Evolutionary conservation across 78 protist genomes (phyloP).

Genomic region (Parvularia atlantis): DNA sequence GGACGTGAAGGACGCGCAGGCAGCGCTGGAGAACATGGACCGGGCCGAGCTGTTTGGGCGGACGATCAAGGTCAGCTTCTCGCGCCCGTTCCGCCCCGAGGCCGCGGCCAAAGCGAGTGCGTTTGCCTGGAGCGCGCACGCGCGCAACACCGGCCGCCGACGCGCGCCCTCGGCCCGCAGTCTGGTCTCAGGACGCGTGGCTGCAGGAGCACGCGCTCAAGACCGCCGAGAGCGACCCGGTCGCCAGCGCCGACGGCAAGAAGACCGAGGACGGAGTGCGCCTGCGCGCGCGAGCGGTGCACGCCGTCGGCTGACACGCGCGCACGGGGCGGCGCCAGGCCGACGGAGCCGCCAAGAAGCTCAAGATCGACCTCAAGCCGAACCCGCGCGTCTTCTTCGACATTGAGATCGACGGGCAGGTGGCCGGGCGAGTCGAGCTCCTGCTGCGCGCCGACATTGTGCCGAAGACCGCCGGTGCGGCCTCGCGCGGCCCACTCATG

Average conservation of each 20-base stretch:
- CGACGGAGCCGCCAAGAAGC: too few species aligned
- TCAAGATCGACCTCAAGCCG: not conserved
- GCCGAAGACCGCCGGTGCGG: not conserved
- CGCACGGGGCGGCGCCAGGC: too few species aligned
- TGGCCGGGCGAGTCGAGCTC: slow-evolving; percentile 6
- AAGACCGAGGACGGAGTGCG: not conserved
- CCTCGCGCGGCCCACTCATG: not conserved
- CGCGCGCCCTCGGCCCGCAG: too few species aligned
- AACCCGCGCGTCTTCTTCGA: slow-evolving; percentile 18
- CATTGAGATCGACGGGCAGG: slow-evolving; percentile 1
- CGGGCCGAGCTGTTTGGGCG: slow-evolving; percentile 72
- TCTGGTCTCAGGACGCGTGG: not conserved
- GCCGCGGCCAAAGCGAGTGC: too few species aligned
- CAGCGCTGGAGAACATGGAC: slow-evolving; percentile 82
- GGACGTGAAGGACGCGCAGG: slow-evolving; percentile 53
- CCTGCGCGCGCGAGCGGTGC: too few species aligned
- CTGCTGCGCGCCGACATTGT: slow-evolving; percentile 1
- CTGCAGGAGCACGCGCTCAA: not conserved
- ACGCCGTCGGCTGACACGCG: too few species aligned
- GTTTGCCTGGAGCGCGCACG: too few species aligned
- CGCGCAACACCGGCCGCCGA: too few species aligned
- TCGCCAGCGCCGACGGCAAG: not conserved
- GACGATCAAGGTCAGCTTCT: slow-evolving; percentile 36
- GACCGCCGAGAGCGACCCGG: not conserved
- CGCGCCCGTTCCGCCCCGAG: too few species aligned